Evolutionary conservation across 345 rosid genomes (phyloP).

Genomic region (Ceriops tagal): DNA sequence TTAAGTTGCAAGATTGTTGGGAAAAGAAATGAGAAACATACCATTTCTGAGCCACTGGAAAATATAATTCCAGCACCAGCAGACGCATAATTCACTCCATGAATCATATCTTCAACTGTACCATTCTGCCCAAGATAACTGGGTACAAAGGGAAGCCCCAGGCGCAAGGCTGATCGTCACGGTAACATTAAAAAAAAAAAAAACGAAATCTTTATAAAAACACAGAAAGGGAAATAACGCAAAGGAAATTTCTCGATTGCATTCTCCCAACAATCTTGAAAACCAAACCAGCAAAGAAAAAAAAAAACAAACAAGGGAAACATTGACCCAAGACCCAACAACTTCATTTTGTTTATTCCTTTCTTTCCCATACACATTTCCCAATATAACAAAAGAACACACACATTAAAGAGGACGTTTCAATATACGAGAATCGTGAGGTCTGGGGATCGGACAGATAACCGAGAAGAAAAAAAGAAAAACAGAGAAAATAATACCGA

Average conservation of each 20-base stretch:
- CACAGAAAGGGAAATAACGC: not conserved
- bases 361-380: not conserved
- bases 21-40: conserved; percentile 18
- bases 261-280: no score
- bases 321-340: not conserved
- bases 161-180: conserved; percentile 51
- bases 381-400: no score
- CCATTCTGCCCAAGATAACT: conserved; percentile 84
- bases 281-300: no score
- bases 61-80: conserved; percentile 87
- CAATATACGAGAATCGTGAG: no score
- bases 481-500: conserved; percentile 40
- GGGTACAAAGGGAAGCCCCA: conserved; percentile 78
- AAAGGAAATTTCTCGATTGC: no score
- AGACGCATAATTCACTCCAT: conserved; percentile 82
- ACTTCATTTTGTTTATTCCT: not conserved
- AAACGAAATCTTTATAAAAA: no score
- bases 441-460: not conserved
- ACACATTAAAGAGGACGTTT: no score
- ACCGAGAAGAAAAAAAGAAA: not conserved
- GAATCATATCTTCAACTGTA: conserved; percentile 53
- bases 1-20: no score
- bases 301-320: no score
- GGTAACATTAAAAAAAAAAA: not conserved
- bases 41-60: conserved; percentile 83